Conservation (phyloP, 495 filamentous ascomycete species). For the Aspergillus steynii region DNA sequence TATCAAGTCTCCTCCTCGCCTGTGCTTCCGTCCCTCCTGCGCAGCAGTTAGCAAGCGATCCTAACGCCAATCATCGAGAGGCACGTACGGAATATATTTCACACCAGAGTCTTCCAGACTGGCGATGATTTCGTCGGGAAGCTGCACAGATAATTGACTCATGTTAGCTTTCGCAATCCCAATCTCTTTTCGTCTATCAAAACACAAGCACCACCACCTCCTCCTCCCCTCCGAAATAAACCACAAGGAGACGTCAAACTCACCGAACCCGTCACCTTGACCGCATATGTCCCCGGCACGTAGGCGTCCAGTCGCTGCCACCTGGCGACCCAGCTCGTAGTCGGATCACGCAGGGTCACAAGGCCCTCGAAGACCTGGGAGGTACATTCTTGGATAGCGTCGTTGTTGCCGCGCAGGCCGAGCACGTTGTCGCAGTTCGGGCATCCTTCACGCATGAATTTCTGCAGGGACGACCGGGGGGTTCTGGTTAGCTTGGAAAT, state of each 20-base stretch:
- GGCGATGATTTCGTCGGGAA: constrained; percentile 64
- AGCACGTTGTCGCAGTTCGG: constrained; percentile 96
- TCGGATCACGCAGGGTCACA: constrained; percentile 75
- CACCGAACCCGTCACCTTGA: constrained; percentile 81
- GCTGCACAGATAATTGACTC: constrained; percentile 28
- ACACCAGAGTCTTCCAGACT: constrained; percentile 67
- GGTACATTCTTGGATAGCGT: constrained; percentile 88
- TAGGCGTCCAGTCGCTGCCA: constrained; percentile 92
- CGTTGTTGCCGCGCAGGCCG: constrained; percentile 71
- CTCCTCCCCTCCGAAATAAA: too few relatives aligned
- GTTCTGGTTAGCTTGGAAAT: constrained; percentile 4
- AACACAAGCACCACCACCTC: too few relatives aligned
- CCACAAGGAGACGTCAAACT: constrained; percentile 23
- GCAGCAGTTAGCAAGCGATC: constrained; percentile 10
- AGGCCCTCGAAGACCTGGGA: constrained; percentile 92
- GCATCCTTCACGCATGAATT: constrained; percentile 82
- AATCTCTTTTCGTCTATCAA: too few relatives aligned
- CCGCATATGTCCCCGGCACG: constrained; percentile 84
- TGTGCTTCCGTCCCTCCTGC: constrained; percentile 52
- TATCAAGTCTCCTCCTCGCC: constrained; percentile 46
- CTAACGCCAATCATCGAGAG: constrained; percentile 3
- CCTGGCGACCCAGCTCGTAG: constrained; percentile 83
- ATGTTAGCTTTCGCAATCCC: constrained; percentile 1
- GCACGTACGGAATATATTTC: constrained; percentile 64
- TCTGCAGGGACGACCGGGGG: constrained; percentile 41